Evolutionary conservation across 2,329 filamentous ascomycete genomes (phyloP), one percentile per base, ranked within the genome.

Genomic region (Colletotrichum sp.): DNA sequence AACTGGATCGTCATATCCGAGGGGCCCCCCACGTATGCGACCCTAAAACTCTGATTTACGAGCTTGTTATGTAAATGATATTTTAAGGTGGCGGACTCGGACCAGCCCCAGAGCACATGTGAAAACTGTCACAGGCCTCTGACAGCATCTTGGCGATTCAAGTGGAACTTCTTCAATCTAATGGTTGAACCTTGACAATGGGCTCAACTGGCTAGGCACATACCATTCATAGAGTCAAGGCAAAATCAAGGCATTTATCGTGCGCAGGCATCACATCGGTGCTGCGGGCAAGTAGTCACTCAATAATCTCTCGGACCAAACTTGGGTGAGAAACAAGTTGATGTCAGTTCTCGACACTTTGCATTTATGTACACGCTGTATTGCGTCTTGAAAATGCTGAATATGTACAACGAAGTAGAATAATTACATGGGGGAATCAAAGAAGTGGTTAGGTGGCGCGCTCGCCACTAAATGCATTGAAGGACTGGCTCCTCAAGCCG

Each of bases 401-500:
- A 28, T 58, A 58, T 28, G 15, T 58, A 27, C 25, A 28, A 12
- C 0, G 25, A 27, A 58, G 55, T 2, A 18, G 12, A 28, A 2
- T 58, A 58, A 16, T 27, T 58, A 28, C 0, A 58, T 28, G 55
- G 12, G 5, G 2, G 16, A 10, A 2, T 28, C 15, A 58, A 28
- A 58, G 18, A 32, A 32, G 10, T 30, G 22, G 2, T 25, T 10
- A 32, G 2, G 9, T 55, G 9, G 69, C 69, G n/a, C 70, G 28
- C 28, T 76, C 74, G 28, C 74, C 74, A 8, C 36, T 34, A 25
- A 76, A 76, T 7, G 61, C 32, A n/a, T 73, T 32, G 25, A 73
- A 73, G 12, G 32, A 22, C 39, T 13, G 16, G 16, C 28, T 39
- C 61, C 65, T 73, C 66, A 65, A 28, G 12, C 74, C 52, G 16